Conservation (phyloP, 306 rosid species). For the Delonix regia region DNA sequence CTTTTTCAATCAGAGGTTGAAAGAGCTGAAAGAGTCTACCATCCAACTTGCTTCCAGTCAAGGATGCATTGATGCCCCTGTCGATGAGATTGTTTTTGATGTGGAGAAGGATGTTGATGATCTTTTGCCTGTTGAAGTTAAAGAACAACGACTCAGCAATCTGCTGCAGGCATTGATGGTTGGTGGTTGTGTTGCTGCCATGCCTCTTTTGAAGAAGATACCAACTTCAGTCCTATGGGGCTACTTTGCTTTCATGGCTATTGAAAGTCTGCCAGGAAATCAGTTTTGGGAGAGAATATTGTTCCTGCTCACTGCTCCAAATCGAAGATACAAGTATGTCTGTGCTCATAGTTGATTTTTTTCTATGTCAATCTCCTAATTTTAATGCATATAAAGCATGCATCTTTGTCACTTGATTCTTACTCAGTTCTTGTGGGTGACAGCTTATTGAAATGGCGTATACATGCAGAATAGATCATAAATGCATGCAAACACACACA, state of each 20-base stretch:
- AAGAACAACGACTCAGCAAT: constrained; percentile 81
- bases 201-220: constrained; percentile 74
- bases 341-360: neutral
- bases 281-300: constrained; percentile 80
- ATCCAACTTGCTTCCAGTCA: constrained; percentile 55
- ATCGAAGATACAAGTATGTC: constrained; percentile 72
- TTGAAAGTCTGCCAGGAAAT: constrained; percentile 80
- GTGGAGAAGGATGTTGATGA: constrained; percentile 73
- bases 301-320: constrained; percentile 73
- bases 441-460: neutral
- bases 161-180: constrained; percentile 70
- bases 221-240: constrained; percentile 85
- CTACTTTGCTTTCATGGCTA: constrained; percentile 82
- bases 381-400: neutral
- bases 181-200: constrained; percentile 67
- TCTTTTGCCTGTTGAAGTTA: constrained; percentile 76
- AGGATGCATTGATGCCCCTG: constrained; percentile 69
- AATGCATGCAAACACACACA: neutral
- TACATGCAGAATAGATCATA: neutral
- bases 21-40: constrained; percentile 68
- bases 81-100: constrained; percentile 65
- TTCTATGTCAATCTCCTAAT: neutral
- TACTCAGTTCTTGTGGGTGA: neutral
- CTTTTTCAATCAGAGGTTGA: constrained; percentile 53
- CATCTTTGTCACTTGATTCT: neutral